A percentile compares a stretch with the other conserved stretches of the same genome.
These are phyloP conservation scores for Colletotrichum filicis DNA, from an alignment of 2,329 filamentous ascomycete genomes.

Conservation along the genomic window DNA sequence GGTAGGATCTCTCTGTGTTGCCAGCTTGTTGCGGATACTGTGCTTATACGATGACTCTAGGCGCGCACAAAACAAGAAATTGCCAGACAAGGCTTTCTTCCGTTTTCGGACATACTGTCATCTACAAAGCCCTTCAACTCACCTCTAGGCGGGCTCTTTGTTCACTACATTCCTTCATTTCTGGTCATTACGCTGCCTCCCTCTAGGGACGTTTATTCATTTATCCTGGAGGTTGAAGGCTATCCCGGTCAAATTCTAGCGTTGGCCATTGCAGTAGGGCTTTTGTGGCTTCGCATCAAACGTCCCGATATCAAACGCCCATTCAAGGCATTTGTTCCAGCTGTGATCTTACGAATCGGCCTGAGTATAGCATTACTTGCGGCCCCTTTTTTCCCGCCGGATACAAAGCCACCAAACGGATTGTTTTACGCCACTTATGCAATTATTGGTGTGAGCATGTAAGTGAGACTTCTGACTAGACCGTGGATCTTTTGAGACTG, in stretches of 20 bases:
- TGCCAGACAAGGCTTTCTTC: conserved; percentile 76
- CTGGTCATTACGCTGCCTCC: conserved; percentile 75
- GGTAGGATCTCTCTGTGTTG: conserved; percentile 51
- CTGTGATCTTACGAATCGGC: conserved; percentile 64
- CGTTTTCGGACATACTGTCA: conserved; percentile 69
- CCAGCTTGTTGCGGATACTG: not conserved
- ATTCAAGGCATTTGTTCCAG: conserved; percentile 72
- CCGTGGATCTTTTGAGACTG: not conserved
- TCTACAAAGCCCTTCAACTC: conserved; percentile 75
- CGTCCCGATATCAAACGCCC: conserved; percentile 70
- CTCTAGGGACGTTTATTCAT: conserved; percentile 74
- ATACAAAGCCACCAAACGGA: conserved; percentile 54
- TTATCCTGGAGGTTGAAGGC: conserved; percentile 78
- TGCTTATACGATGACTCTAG: conserved; percentile 48
- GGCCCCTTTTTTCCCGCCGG: conserved; percentile 71
- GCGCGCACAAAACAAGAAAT: conserved; percentile 79
- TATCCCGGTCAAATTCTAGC: conserved; percentile 73
- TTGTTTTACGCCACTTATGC: conserved; percentile 66
- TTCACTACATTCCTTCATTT: conserved; percentile 76
- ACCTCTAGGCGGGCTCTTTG: conserved; percentile 73
- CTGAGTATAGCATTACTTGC: conserved; percentile 66
- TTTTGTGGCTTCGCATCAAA: conserved; percentile 69
- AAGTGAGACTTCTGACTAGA: conserved; percentile 44
- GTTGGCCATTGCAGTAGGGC: conserved; percentile 65
- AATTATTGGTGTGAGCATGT: conserved; percentile 63